Conservation (phyloP, 768 basidiomycete species). For the Amanita muscaria region DNA sequence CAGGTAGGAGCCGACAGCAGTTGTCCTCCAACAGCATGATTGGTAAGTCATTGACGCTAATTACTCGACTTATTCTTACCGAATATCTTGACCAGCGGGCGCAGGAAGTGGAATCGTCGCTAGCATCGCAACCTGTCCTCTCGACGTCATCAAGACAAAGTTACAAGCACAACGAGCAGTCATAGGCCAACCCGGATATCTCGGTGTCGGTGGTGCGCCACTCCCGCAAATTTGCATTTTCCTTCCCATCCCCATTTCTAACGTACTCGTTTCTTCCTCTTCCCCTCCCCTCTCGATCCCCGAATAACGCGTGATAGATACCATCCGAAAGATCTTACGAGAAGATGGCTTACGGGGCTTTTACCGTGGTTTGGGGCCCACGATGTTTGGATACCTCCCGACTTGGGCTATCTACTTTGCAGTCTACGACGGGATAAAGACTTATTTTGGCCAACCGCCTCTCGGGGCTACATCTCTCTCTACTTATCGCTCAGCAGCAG, state of each 20-base stretch:
- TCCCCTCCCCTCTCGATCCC: slow-evolving; percentile 9
- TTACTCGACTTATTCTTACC: no score
- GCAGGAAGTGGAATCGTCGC: slow-evolving; percentile 92
- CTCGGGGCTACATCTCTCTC: slow-evolving; percentile 22
- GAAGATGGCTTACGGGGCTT: slow-evolving; percentile 82
- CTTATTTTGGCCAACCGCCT: slow-evolving; percentile 61
- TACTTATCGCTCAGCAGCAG: neutral
- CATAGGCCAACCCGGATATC: slow-evolving; percentile 62
- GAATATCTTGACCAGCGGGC: no score
- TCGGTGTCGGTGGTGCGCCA: slow-evolving; percentile 70
- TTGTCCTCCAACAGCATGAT: neutral
- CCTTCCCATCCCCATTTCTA: neutral
- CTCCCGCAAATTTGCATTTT: no score
- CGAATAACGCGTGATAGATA: no score
- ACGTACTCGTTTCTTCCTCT: slow-evolving; percentile 5
- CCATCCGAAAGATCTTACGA: slow-evolving; percentile 31
- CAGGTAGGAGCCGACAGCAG: no score
- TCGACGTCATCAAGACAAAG: slow-evolving; percentile 97
- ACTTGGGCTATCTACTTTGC: slow-evolving; percentile 99
- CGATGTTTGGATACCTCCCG: slow-evolving; percentile 91
- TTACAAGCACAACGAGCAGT: slow-evolving; percentile 85
- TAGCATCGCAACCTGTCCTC: slow-evolving; percentile 89
- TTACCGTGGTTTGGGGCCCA: slow-evolving; percentile 96
- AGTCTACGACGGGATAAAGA: slow-evolving; percentile 95
- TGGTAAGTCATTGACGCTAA: neutral